Base-by-base conservation (phyloP, 805 yeast species). In the Pichia deserticola region DNA sequence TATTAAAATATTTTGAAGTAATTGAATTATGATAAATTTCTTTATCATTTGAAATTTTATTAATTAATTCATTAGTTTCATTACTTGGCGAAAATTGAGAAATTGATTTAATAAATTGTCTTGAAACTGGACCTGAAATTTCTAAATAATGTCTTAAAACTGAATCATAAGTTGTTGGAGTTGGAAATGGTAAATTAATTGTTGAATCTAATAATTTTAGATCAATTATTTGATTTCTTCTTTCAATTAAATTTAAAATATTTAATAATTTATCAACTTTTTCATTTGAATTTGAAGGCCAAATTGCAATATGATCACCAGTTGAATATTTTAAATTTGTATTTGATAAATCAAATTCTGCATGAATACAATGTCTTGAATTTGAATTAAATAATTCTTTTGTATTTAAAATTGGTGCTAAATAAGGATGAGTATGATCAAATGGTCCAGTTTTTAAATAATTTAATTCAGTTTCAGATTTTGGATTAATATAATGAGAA, bases 291-390 rank as follows among this genome's bases (percentile, higher is more conserved):
- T 92, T 92, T 28, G 93, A 87, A 36, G 97, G 93, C 95, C 97
- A 88, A 50, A 93, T 73, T 13, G 96, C 98, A 54, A 93, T 69
- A 69, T 92, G 98, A 65, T 92, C 99, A 67, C 99, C 99, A 5
- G 99, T 92, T 44, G 92, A 74, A 68, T 92, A 92, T 59, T 84
- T 81, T 61, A 93, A 72, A 60, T 84, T 84, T 5, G 92, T 76
- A 32, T 71, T 78, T 1, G 89, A 75, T 36, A 89, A 69, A 62
- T 92, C 97, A 58, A 92, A 82, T 68, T 93, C 98, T 44, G 84
- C 79, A 64, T 92, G 98, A 52, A 92, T 79, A 71, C 98, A 92
- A 57, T 82, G 82, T 71, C 98, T 83, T 36, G 50, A 36, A 20
- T 60, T 55, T 0, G 80, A 69, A 51, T 73, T 72, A 73, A 90